phyloP scores from a whole-genome alignment of 2,329 filamentous ascomycete species.

The Scleromitrula shiraiana region DNA sequence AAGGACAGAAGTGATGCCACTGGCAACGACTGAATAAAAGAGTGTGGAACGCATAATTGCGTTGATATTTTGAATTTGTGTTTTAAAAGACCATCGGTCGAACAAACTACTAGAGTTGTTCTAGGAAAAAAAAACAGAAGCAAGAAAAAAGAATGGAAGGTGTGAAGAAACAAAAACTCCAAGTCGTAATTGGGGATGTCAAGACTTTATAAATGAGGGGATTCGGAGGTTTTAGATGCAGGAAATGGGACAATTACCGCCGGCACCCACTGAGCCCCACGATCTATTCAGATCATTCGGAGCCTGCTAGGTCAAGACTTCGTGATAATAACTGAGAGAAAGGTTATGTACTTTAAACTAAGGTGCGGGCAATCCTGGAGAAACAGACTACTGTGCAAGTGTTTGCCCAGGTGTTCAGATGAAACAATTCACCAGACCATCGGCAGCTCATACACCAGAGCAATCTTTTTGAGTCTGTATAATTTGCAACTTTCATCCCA shows the following conservation, averaged over 20 bases:
- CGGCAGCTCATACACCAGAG: too few species aligned
- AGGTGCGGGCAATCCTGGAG: too few species aligned
- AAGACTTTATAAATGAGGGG: neutral
- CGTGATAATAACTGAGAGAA: too few species aligned
- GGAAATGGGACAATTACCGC: neutral
- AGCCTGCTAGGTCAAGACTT: too few species aligned
- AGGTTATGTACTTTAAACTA: too few species aligned
- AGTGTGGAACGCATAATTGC: constrained; percentile 17
- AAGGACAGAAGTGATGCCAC: constrained; percentile 14
- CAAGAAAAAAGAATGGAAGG: neutral
- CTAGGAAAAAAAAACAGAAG: neutral
- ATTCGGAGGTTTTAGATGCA: neutral
- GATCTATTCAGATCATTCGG: constrained; percentile 1
- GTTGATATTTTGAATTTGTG: constrained; percentile 6
- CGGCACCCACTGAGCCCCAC: neutral
- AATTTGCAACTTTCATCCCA: too few species aligned
- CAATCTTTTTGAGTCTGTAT: too few species aligned
- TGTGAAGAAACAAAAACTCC: neutral
- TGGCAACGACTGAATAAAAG: constrained; percentile 18
- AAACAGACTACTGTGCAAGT: too few species aligned
- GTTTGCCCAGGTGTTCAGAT: too few species aligned
- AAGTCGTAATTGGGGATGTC: neutral
- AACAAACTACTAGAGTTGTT: neutral
- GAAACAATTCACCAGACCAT: too few species aligned
- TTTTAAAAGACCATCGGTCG: constrained; percentile 7